phyloP scores from a whole-genome alignment of 352 stramenopile species.

The Globisporangium paddicum region DNA sequence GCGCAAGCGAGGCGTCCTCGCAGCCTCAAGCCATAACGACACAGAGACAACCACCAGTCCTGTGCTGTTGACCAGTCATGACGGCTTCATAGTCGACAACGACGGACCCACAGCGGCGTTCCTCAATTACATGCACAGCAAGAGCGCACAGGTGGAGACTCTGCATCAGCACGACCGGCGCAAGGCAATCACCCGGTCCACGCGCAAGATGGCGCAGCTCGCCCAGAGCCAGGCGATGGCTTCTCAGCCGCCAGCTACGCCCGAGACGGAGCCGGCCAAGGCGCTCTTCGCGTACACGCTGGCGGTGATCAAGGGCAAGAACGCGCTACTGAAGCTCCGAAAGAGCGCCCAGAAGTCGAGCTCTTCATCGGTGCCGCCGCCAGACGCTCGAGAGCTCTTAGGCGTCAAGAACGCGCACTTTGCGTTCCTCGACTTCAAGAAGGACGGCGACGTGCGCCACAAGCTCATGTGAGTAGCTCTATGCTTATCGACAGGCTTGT shows the following conservation, averaged over 20 bases:
- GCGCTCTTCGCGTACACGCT: conserved; percentile 25
- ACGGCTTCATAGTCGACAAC: background rate
- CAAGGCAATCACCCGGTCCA: conserved; percentile 24
- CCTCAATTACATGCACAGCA: conserved; percentile 40
- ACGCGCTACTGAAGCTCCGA: conserved; percentile 22
- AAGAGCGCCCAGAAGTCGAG: background rate
- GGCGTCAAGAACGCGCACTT: conserved; percentile 50
- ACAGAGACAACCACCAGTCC: background rate
- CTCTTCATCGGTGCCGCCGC: background rate
- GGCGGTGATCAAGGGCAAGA: conserved; percentile 22
- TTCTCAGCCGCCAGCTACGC: background rate
- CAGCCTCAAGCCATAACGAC: background rate
- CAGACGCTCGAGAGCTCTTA: background rate
- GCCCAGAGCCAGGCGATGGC: conserved; percentile 16
- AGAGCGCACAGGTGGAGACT: conserved; percentile 27
- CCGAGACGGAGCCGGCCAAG: conserved; percentile 12
- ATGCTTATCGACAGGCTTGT: too few species aligned
- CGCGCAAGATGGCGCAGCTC: conserved; percentile 34
- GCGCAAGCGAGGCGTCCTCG: conserved; percentile 19
- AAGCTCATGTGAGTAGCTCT: conserved; percentile 18
- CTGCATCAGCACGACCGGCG: conserved; percentile 37
- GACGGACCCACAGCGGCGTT: conserved; percentile 27
- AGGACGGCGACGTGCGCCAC: conserved; percentile 10
- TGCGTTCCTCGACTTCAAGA: conserved; percentile 57
- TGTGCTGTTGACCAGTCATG: background rate